Conservation (phyloP, 441 rosid genomes). For the Erysimum pusillum region DNA sequence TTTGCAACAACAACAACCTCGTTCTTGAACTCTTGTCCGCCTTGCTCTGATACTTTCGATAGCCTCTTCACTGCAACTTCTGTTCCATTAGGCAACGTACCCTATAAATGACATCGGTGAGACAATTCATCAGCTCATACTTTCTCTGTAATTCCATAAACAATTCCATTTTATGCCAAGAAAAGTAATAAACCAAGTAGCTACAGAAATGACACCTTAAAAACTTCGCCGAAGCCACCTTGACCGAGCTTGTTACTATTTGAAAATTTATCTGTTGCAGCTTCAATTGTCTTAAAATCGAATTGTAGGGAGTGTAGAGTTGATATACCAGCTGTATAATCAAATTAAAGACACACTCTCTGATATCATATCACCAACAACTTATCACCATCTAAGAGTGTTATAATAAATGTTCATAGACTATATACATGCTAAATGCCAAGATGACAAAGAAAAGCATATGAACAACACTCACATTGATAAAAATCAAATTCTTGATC, state of each 20-base stretch:
- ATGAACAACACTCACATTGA: constrained; percentile 21
- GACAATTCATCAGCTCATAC: no score
- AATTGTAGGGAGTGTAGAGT: constrained; percentile 44
- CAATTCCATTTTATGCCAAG: neutral
- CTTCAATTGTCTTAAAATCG: constrained; percentile 44
- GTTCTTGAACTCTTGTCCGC: constrained; percentile 54
- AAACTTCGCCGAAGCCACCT: neutral
- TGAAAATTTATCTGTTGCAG: constrained; percentile 51
- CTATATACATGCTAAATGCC: neutral
- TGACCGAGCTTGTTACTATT: neutral
- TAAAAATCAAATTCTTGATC: neutral
- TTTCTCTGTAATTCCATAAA: neutral
- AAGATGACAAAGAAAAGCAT: neutral
- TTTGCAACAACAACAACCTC: constrained; percentile 46
- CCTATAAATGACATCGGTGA: constrained; percentile 32
- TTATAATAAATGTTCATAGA: neutral
- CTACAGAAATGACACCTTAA: neutral
- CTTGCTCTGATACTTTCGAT: constrained; percentile 49
- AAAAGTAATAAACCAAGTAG: neutral
- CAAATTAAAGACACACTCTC: neutral
- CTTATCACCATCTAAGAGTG: neutral
- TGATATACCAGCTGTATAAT: neutral
- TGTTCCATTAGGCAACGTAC: constrained; percentile 47
- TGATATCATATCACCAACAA: neutral
- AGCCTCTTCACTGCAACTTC: constrained; percentile 51